Conservation (phyloP, 1,284 basidiomycete genomes). For the Termitomyces sp. region DNA sequence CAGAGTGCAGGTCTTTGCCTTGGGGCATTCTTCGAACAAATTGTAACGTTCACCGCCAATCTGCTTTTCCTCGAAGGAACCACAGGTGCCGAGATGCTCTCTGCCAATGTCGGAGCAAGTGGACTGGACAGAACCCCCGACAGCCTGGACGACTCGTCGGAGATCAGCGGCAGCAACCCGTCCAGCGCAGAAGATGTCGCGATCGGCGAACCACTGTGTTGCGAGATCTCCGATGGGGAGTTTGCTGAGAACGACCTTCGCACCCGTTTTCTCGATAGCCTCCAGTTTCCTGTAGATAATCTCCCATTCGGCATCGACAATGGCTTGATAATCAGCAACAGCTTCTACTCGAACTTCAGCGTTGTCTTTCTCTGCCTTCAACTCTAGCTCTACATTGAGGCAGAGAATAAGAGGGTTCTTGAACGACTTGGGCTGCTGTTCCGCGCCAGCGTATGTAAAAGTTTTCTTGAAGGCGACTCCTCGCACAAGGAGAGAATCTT, state of each 20-base stretch:
- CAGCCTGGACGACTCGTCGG: constrained; percentile 92
- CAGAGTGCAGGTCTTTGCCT: constrained; percentile 98
- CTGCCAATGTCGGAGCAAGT: constrained; percentile 90
- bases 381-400: constrained; percentile 96
- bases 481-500: constrained; percentile 84
- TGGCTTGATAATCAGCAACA: constrained; percentile 97
- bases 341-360: constrained; percentile 97
- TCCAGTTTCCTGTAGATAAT: constrained; percentile 99
- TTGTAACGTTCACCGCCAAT: constrained; percentile 98
- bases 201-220: constrained; percentile 99
- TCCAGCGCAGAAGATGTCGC: constrained; percentile 98
- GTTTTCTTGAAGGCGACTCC: constrained; percentile 99
- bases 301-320: constrained; percentile 99
- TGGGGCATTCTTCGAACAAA: constrained; percentile 88
- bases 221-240: constrained; percentile 98
- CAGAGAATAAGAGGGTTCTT: constrained; percentile 86
- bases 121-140: constrained; percentile 92
- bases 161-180: constrained; percentile 90
- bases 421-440: constrained; percentile 98
- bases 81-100: constrained; percentile 92
- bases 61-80: constrained; percentile 89
- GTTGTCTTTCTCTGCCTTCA: constrained; percentile 99
- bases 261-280: constrained; percentile 94
- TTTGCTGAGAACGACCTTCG: constrained; percentile 97
- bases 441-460: constrained; percentile 98